Base-by-base conservation (phyloP, 1,139 yeast species). In the Yamadazyma aaseri region DNA sequence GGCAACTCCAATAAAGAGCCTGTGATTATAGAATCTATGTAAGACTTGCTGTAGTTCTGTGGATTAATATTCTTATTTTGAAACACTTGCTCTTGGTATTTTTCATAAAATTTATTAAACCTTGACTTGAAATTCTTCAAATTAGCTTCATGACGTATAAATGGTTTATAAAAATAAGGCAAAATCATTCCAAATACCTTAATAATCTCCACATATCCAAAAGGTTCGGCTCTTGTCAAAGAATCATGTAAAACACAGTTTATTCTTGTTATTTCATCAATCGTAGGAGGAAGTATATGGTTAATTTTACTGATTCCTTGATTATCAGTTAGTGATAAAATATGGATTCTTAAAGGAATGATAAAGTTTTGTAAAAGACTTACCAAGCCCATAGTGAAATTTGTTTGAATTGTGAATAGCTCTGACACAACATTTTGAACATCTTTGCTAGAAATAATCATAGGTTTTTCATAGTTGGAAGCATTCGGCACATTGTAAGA, bases 121-220 rank as follows among this genome's bases (percentile, higher is more conserved):
- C 58, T 55, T 5, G 43, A 20, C 15, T 56, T 46, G 35, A 67
- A 69, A 26, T 51, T 47, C 39, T 60, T 59, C 34, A 68, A 49
- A 39, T 66, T 96, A 6, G 97, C 96, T 57, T 89, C 96, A 55
- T 90, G 97, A 40, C 97, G 71, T 66, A 89, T 85, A 47, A 86
- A 86, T 0, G 97, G 96, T 52, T 87, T 86, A 62, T 86, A 90
- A 54, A 89, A 89, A 55, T 86, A 87, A 1, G 97, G 96, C 17
- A 90, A 68, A 0, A 92, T 80, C 41, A 76, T 71, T 2, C 87
- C 92, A 51, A 92, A 74, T 0, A 92, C 96, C 44, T 76, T 80
- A 38, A 90, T 57, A 5, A 86, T 69, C 55, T 90, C 96, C n/a
- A 54, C 43, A 42, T 76, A 79, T 3, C 96, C 96, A 51, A 58